phyloP scores from a whole-genome alignment of 768 basidiomycete genomes.

The Russula sp. region DNA sequence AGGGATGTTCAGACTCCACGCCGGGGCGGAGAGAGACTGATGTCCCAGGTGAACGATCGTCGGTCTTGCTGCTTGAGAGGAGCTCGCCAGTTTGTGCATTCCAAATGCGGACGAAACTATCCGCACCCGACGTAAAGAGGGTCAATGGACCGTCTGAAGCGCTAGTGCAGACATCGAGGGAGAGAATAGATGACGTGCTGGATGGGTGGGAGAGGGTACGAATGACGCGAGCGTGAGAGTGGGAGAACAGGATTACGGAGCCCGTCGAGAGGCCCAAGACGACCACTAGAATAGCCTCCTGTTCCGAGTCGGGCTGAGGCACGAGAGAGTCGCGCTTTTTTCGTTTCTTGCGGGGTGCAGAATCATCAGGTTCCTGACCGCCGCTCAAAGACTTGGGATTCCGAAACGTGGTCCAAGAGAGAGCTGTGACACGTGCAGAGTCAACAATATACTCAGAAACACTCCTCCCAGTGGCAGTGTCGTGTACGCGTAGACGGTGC shows the following conservation, averaged over 20 bases:
- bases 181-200: conserved; percentile 47
- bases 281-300: conserved; percentile 38
- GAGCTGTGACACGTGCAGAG: conserved; percentile 46
- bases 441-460: conserved; percentile 55
- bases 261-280: conserved; percentile 59
- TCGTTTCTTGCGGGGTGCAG: conserved; percentile 48
- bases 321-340: conserved; percentile 38
- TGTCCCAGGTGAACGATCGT: conserved; percentile 54
- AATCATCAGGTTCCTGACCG: conserved; percentile 27
- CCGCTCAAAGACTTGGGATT: conserved; percentile 27
- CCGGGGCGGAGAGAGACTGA: conserved; percentile 42
- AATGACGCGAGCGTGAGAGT: conserved; percentile 49
- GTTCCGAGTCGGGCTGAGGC: conserved; percentile 27
- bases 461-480: conserved; percentile 48
- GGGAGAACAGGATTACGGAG: conserved; percentile 54
- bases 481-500: conserved; percentile 61
- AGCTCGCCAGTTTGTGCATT: conserved; percentile 45
- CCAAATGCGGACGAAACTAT: conserved; percentile 55
- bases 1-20: conserved; percentile 29
- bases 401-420: conserved; percentile 45
- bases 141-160: conserved; percentile 29
- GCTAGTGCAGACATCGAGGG: conserved; percentile 36
- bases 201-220: conserved; percentile 51
- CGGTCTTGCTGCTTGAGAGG: conserved; percentile 47
- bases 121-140: conserved; percentile 54